Evolutionary conservation across 2,329 filamentous ascomycete genomes (phyloP), one percentile per base, ranked within the genome.

Genomic region (Pezicula radicicola): DNA sequence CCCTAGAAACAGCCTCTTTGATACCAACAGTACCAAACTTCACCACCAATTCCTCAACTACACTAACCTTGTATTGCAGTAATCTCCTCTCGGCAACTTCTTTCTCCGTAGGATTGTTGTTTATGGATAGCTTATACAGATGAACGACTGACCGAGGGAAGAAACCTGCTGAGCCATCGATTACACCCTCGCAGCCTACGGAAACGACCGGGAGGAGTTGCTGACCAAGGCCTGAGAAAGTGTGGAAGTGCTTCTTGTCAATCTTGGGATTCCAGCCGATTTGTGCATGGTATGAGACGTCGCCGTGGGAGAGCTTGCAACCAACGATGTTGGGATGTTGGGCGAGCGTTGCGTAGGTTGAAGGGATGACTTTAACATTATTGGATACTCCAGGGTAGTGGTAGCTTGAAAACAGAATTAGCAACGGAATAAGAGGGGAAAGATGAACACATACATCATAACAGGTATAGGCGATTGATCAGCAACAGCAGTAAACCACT

Each of bases 271-370:
- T 79, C 4, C 77, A 73, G 4, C 80, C 81, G 52, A 87, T 78
- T 64, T 85, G 79, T 4, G 78, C 74, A 63, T 85, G 83, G 59
- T 79, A 75, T n/a, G 82, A 84, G 44, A 87, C 75, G 63, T 86
- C 81, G 47, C 82, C 83, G 65, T 88, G 84, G 0, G 83, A 87
- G 59, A 88, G 78, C 70, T 88, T 88, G 70, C 81, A 85, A 47
- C 84, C 84, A 4, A 87, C 83, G 52, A 87, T 86, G 62, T 87
- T 87, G 28, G 80, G 75, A 64, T 87, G 84, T 50, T 75, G 70
- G 6, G 84, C 75, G 25, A 88, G 79, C 0, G 63, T 66, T 16
- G 66, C 80, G 62, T 81, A 84, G 0, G 82, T 83, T 8, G 78
- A 72, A 1, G 83, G 79, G 1, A 75, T 70, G 53, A 87, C 74